phyloP scores from a whole-genome alignment of 768 basidiomycete genomes.

The Tephrocybe sp. region DNA sequence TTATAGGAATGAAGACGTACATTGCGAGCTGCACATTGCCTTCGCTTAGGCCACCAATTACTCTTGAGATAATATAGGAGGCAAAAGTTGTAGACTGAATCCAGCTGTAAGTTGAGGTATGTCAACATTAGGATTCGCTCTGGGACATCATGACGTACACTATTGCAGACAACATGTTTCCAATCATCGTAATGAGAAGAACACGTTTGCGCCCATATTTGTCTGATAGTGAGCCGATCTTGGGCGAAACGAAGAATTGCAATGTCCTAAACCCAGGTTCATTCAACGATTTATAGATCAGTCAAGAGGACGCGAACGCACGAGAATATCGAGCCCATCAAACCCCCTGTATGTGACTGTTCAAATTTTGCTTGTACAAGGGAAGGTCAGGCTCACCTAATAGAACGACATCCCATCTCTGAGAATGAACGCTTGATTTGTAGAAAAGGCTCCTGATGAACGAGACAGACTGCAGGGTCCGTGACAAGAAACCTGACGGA shows the following conservation, averaged over 20 bases:
- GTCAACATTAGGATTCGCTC: neutral
- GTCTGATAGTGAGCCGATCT: constrained; percentile 83
- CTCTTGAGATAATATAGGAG: constrained; percentile 83
- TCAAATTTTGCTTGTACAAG: neutral
- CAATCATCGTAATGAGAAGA: constrained; percentile 84
- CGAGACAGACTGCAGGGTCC: constrained; percentile 67
- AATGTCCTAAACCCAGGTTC: constrained; percentile 55
- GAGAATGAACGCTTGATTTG: constrained; percentile 53
- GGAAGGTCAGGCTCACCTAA: constrained; percentile 52
- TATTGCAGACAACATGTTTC: constrained; percentile 87
- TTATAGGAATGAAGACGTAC: constrained; percentile 43
- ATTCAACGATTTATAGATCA: constrained; percentile 10
- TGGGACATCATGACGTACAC: constrained; percentile 48
- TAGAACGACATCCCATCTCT: constrained; percentile 91
- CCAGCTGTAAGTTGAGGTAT: constrained; percentile 53
- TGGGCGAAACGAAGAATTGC: constrained; percentile 81
- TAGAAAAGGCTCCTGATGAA: constrained; percentile 64
- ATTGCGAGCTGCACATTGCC: constrained; percentile 97
- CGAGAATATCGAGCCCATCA: constrained; percentile 95
- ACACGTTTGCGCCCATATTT: constrained; percentile 84
- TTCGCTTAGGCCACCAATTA: constrained; percentile 92
- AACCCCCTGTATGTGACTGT: constrained; percentile 49
- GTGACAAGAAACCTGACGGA: constrained; percentile 67
- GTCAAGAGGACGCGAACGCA: constrained; percentile 39
- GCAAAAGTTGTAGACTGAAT: constrained; percentile 87